Evolutionary conservation across 805 yeast genomes (phyloP).

Genomic region (Candida coquimbonensis): DNA sequence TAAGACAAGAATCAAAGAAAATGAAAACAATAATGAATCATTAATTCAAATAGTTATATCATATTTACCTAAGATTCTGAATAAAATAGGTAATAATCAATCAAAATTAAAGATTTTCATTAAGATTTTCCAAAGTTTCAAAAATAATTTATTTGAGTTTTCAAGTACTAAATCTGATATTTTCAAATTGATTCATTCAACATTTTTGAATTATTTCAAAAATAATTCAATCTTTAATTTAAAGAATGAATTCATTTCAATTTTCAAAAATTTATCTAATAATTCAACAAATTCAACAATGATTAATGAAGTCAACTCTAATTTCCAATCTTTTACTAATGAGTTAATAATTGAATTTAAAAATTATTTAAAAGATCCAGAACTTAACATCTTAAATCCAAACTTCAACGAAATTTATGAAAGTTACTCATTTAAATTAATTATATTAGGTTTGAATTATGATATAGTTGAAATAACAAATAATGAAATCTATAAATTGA

Average conservation of each 20-base stretch:
- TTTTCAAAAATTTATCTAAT: conserved; percentile 6
- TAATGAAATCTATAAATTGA: conserved; percentile 3
- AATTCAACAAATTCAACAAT: conserved; percentile 2
- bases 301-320: conserved; percentile 6
- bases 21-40: conserved; percentile 9
- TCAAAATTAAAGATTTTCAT: conserved; percentile 11
- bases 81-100: conserved; percentile 10
- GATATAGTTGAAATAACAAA: conserved; percentile 8
- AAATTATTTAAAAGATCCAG: conserved; percentile 8
- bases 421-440: conserved; percentile 14
- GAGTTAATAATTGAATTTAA: conserved; percentile 13
- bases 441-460: conserved; percentile 12
- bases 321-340: conserved; percentile 8
- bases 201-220: conserved; percentile 15
- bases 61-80: conserved; percentile 7
- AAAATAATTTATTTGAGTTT: conserved; percentile 15
- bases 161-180: conserved; percentile 12
- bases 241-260: conserved; percentile 6
- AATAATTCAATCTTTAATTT: conserved; percentile 11
- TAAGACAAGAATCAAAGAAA: conserved; percentile 6
- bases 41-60: conserved; percentile 10
- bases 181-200: conserved; percentile 7
- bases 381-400: conserved; percentile 8
- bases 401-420: conserved; percentile 11
- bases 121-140: conserved; percentile 14